Evolutionary conservation across 2,329 filamentous ascomycete genomes (phyloP).

Genomic region (Neurospora crassa): DNA sequence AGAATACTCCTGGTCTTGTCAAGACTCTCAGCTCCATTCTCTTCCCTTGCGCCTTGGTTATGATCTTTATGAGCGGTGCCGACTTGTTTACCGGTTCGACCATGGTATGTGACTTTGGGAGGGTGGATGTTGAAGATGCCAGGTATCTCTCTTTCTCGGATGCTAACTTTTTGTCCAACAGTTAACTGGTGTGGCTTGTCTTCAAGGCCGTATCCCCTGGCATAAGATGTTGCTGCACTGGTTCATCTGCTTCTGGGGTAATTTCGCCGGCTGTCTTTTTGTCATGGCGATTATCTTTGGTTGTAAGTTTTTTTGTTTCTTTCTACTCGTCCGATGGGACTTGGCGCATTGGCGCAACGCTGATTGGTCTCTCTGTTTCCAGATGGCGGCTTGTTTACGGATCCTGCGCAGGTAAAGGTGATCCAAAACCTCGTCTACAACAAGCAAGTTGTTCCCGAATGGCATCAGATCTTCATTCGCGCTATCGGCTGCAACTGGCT

Average conservation of each 20-base stretch:
- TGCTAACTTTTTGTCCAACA: slow-evolving; percentile 1
- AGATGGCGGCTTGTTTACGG: slow-evolving; percentile 36
- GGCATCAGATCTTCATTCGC: slow-evolving; percentile 43
- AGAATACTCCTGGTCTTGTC: slow-evolving; percentile 38
- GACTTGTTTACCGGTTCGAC: slow-evolving; percentile 39
- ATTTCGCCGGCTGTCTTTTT: slow-evolving; percentile 37
- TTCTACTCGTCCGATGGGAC: not conserved
- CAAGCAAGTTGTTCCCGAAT: slow-evolving; percentile 38
- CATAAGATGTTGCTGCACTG: slow-evolving; percentile 23
- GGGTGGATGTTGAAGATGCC: not conserved
- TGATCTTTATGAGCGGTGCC: slow-evolving; percentile 34
- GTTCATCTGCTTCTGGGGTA: slow-evolving; percentile 37
- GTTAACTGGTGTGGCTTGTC: slow-evolving; percentile 14
- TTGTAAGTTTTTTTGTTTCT: slow-evolving; percentile 23
- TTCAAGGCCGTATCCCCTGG: slow-evolving; percentile 13
- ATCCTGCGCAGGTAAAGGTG: not conserved
- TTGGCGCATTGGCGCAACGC: not conserved
- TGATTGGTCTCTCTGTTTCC: not conserved
- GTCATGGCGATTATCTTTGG: slow-evolving; percentile 37
- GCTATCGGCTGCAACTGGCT: slow-evolving; percentile 50
- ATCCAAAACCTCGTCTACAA: slow-evolving; percentile 11
- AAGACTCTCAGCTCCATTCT: slow-evolving; percentile 33
- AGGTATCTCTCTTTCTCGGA: not conserved
- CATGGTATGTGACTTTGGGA: slow-evolving; percentile 25
- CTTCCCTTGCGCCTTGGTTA: slow-evolving; percentile 39